Percentiles rank a stretch among this genome's conserved stretches.
These are phyloP conservation scores for Yarrowia sp. DNA, from an alignment of 805 yeast genomes.

Conservation along the genomic window DNA sequence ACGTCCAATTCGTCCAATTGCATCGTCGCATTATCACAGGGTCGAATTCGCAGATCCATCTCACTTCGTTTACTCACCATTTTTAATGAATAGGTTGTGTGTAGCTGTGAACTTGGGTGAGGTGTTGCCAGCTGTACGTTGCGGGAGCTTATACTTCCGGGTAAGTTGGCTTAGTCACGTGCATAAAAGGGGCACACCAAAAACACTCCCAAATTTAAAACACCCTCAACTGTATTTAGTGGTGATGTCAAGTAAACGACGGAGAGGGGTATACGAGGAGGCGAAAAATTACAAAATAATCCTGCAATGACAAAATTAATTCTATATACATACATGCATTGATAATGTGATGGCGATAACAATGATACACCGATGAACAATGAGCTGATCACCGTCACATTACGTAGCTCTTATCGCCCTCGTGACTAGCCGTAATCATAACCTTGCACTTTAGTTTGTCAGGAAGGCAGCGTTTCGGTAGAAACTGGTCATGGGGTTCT, in stretches of 20 bases:
- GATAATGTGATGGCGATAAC: not conserved
- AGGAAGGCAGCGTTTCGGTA: constrained; percentile 75
- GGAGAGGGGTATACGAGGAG: no score
- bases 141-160: constrained; percentile 21
- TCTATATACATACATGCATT: constrained; percentile 25
- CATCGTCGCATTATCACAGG: no score
- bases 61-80: constrained; percentile 22
- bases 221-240: constrained; percentile 1
- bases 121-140: constrained; percentile 38
- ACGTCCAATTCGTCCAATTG: no score
- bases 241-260: not conserved
- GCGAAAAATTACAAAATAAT: no score
- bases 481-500: constrained; percentile 81
- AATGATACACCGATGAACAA: no score
- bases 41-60: not conserved
- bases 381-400: no score
- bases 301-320: constrained; percentile 2
- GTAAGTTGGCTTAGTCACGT: constrained; percentile 25
- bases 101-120: constrained; percentile 22
- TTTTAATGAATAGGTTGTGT: constrained; percentile 33
- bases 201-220: not conserved
- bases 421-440: constrained; percentile 6
- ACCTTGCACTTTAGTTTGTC: constrained; percentile 42
- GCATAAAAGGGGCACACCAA: constrained; percentile 14
- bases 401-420: not conserved